Conservation (phyloP, 2,329 filamentous ascomycete species). For the Exophiala alcalophila region DNA sequence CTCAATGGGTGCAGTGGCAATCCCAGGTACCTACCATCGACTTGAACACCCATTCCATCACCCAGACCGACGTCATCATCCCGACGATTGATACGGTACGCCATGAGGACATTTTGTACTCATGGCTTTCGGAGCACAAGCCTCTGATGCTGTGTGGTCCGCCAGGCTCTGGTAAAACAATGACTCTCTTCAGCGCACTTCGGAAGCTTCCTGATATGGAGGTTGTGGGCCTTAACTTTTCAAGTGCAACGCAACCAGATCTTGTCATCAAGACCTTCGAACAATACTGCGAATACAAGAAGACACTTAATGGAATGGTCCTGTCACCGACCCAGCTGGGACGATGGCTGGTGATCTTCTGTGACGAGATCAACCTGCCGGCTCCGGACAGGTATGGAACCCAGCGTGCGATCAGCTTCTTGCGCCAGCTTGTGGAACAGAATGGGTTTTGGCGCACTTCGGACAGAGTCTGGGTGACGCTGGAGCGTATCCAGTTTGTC, state of each 20-base stretch:
- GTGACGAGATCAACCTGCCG: conserved; percentile 98
- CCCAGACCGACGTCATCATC: conserved; percentile 96
- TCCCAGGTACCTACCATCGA: conserved; percentile 91
- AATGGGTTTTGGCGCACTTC: conserved; percentile 98
- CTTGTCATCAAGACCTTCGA: conserved; percentile 98
- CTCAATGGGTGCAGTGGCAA: conserved; percentile 91
- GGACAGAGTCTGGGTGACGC: conserved; percentile 95
- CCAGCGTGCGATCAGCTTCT: conserved; percentile 93
- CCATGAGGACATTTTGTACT: conserved; percentile 98
- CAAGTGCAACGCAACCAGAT: conserved; percentile 95
- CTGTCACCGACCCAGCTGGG: conserved; percentile 95
- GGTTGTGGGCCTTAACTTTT: conserved; percentile 98
- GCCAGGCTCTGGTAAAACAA: conserved; percentile 98
- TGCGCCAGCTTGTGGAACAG: conserved; percentile 95
- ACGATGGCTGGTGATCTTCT: conserved; percentile 97
- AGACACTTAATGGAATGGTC: conserved; percentile 92
- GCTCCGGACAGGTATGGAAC: conserved; percentile 97
- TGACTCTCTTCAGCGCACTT: conserved; percentile 97
- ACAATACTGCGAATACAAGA: conserved; percentile 99
- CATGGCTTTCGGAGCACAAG: conserved; percentile 98
- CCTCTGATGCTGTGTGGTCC: conserved; percentile 93
- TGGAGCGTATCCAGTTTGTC: conserved; percentile 98
- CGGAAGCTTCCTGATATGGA: conserved; percentile 98
- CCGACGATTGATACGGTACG: conserved; percentile 95
- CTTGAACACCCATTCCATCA: conserved; percentile 97